These are phyloP conservation scores for Diaporthe capsici DNA, from an alignment of 2,329 filamentous ascomycete species.

Conservation along the genomic window DNA sequence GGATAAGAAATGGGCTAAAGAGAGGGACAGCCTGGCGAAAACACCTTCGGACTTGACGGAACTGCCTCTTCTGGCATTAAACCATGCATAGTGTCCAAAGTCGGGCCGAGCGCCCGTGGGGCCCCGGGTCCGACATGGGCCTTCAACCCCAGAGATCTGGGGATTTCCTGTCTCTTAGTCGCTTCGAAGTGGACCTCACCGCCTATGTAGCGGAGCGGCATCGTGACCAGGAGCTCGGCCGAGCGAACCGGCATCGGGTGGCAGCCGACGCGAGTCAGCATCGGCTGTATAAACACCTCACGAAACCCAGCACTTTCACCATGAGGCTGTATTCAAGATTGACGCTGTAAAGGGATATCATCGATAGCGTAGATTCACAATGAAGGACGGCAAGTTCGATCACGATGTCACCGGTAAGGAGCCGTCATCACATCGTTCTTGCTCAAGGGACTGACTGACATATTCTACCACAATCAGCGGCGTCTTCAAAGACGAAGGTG, in stretches of 20 bases:
- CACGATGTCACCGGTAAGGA: constrained; percentile 18
- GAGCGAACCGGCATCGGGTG: neutral
- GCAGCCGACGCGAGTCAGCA: constrained; percentile 14
- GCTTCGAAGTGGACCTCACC: constrained; percentile 19
- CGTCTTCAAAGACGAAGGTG: constrained; percentile 27
- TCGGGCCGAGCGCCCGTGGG: constrained; percentile 3
- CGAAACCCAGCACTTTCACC: neutral
- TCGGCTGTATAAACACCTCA: neutral
- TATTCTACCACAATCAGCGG: neutral
- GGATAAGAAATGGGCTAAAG: neutral
- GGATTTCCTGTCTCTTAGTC: constrained; percentile 7
- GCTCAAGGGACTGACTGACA: neutral
- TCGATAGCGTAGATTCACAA: neutral
- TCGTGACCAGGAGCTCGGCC: neutral
- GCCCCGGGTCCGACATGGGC: neutral
- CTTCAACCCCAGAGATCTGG: neutral
- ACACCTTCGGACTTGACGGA: neutral
- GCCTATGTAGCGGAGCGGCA: neutral
- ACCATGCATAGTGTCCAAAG: neutral
- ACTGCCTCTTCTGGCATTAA: constrained; percentile 7
- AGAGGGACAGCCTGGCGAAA: neutral
- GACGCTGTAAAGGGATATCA: neutral
- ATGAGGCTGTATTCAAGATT: neutral
- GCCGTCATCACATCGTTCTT: neutral
- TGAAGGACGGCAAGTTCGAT: constrained; percentile 23